Evolutionary conservation across 2,329 filamentous ascomycete genomes (phyloP).

Genomic region (Cercospora beticola): DNA sequence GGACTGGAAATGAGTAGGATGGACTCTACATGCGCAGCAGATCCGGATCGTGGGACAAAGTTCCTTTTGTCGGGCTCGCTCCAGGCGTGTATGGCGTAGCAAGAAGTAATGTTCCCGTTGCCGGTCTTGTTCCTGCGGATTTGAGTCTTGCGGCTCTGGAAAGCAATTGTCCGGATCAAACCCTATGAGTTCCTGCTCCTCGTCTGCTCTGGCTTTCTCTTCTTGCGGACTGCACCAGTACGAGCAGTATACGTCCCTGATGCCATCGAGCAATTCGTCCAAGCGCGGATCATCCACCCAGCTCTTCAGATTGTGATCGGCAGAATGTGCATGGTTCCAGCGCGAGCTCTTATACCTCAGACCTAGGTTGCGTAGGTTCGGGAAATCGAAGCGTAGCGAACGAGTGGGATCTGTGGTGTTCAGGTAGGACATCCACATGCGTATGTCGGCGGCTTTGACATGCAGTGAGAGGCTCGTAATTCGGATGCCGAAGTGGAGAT

Average conservation of each 20-base stretch:
- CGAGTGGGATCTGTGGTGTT: constrained; percentile 33
- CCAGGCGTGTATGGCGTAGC: constrained; percentile 3
- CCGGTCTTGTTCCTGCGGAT: not conserved
- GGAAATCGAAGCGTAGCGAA: constrained; percentile 38
- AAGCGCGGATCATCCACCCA: constrained; percentile 34
- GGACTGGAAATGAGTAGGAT: constrained; percentile 30
- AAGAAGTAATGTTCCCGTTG: constrained; percentile 3
- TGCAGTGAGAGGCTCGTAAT: constrained; percentile 34
- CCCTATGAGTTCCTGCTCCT: constrained; percentile 9
- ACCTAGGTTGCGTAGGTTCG: constrained; percentile 32
- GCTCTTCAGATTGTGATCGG: constrained; percentile 33
- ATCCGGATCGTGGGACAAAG: constrained; percentile 31
- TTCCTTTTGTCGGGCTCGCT: not conserved
- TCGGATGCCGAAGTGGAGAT: constrained; percentile 21
- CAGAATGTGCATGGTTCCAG: constrained; percentile 33
- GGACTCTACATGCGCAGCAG: constrained; percentile 34
- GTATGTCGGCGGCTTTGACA: constrained; percentile 37
- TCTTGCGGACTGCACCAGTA: constrained; percentile 16
- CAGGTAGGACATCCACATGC: constrained; percentile 42
- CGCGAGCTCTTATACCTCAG: constrained; percentile 37
- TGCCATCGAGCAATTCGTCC: constrained; percentile 34
- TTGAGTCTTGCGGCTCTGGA: constrained; percentile 1
- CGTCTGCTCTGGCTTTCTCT: constrained; percentile 17
- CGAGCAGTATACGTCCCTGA: constrained; percentile 32
- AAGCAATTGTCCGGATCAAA: constrained; percentile 3